Conservation (phyloP, 371 early-diverging fungal species). For the Paraphysoderma sedebokerense region DNA sequence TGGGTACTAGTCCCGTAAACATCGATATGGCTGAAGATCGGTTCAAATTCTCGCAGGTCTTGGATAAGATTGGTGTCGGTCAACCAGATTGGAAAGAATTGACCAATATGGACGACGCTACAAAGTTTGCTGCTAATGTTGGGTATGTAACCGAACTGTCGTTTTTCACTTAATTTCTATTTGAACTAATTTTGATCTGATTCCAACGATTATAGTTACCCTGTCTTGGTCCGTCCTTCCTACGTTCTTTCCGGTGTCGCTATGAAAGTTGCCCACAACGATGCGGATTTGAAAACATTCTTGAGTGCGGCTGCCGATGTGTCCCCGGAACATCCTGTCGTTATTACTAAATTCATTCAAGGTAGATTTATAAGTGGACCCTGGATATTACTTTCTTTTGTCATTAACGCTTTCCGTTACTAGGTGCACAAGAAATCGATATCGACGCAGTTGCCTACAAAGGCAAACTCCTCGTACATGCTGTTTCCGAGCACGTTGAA, state of each 20-base stretch:
- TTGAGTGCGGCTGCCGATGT: slow-evolving; percentile 67
- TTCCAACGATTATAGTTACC: slow-evolving; percentile 28
- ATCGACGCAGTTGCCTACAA: slow-evolving; percentile 77
- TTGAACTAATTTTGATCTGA: not conserved
- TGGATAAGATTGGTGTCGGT: slow-evolving; percentile 79
- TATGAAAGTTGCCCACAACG: slow-evolving; percentile 79
- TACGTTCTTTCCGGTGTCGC: slow-evolving; percentile 92
- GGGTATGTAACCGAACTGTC: slow-evolving; percentile 14
- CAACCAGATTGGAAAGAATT: slow-evolving; percentile 91
- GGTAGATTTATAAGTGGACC: too few species aligned
- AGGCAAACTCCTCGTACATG: slow-evolving; percentile 64
- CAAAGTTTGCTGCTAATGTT: slow-evolving; percentile 58
- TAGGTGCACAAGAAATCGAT: slow-evolving; percentile 88
- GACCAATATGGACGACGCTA: slow-evolving; percentile 56
- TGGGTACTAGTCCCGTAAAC: slow-evolving; percentile 80
- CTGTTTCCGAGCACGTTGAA: slow-evolving; percentile 86
- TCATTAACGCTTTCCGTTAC: too few species aligned
- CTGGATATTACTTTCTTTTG: slow-evolving; percentile 7
- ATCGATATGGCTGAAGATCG: slow-evolving; percentile 87
- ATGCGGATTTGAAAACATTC: slow-evolving; percentile 43
- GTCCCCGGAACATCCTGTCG: slow-evolving; percentile 81
- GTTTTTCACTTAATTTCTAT: not conserved
- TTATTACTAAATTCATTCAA: slow-evolving; percentile 80
- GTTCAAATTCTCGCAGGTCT: slow-evolving; percentile 73
- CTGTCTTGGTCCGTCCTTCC: slow-evolving; percentile 83